phyloP scores from a whole-genome alignment of 2,329 filamentous ascomycete species.

The Ceratocystis destructans region DNA sequence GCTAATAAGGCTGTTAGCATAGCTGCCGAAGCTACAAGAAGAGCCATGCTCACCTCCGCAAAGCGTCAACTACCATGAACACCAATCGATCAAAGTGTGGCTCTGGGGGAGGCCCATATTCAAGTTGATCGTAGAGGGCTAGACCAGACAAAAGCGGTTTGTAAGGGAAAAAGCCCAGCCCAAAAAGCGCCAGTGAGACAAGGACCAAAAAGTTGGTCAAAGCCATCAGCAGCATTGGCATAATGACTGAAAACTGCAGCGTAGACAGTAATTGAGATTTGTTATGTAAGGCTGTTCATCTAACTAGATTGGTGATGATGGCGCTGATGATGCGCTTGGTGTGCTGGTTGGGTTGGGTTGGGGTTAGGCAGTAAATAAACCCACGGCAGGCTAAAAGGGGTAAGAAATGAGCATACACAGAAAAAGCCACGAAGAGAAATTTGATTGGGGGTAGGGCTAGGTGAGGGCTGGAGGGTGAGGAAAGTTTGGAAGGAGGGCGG shows the following conservation, averaged over 20 bases:
- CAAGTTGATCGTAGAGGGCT: slow-evolving; percentile 48
- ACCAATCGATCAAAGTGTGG: slow-evolving; percentile 77
- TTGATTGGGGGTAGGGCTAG: background rate
- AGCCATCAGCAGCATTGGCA: background rate
- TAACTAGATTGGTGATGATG: background rate
- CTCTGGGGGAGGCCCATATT: slow-evolving; percentile 41
- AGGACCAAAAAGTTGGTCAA: slow-evolving; percentile 64
- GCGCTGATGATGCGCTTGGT: background rate
- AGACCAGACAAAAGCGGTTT: slow-evolving; percentile 84
- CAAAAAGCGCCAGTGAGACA: slow-evolving; percentile 61
- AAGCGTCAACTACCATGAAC: slow-evolving; percentile 95
- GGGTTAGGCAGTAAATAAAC: background rate
- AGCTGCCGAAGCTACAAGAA: background rate
- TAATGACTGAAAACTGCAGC: background rate
- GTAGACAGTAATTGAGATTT: background rate
- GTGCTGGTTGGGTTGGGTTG: background rate
- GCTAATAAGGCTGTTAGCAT: slow-evolving; percentile 34
- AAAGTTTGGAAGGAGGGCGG: background rate
- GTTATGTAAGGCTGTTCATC: background rate
- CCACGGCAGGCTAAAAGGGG: background rate
- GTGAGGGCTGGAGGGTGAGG: background rate
- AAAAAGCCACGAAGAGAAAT: background rate
- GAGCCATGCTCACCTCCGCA: slow-evolving; percentile 53
- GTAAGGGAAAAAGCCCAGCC: slow-evolving; percentile 90
- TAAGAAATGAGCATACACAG: background rate